These are phyloP conservation scores for Thielaviopsis euricoi DNA, from an alignment of 2,329 filamentous ascomycete genomes.

Conservation along the genomic window DNA sequence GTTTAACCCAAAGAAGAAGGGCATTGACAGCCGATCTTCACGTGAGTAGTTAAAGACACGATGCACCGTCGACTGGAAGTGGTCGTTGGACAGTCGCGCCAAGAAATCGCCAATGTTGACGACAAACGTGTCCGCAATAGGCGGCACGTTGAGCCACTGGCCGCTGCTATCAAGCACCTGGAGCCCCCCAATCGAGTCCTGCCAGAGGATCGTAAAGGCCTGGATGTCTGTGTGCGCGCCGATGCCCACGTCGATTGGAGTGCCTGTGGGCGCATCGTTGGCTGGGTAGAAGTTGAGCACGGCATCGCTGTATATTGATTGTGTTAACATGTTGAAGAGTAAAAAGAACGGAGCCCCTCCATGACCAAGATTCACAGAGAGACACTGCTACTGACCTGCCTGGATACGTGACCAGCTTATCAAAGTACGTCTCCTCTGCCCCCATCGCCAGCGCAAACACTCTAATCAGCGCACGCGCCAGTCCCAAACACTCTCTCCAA, in stretches of 20 bases:
- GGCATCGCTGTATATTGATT: conserved; percentile 9
- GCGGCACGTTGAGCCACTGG: conserved; percentile 16
- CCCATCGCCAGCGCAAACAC: conserved; percentile 38
- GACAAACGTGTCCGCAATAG: conserved; percentile 15
- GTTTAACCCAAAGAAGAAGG: conserved; percentile 40
- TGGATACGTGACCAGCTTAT: conserved; percentile 34
- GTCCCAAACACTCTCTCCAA: conserved; percentile 29
- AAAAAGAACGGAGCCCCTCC: too few species aligned
- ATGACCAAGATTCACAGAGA: too few species aligned
- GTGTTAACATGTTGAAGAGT: too few species aligned
- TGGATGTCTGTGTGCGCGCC: conserved; percentile 32
- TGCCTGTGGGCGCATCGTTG: conserved; percentile 18
- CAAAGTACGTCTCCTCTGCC: conserved; percentile 37
- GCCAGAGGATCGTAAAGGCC: conserved; percentile 18
- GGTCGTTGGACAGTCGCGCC: conserved; percentile 16
- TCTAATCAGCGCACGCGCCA: conserved; percentile 33
- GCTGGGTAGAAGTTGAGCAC: conserved; percentile 30
- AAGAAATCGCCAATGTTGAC: conserved; percentile 17
- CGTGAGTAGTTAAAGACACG: conserved; percentile 24
- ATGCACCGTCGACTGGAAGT: conserved; percentile 15
- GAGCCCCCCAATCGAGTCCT: conserved; percentile 21
- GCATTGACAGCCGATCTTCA: conserved; percentile 33
- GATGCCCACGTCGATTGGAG: conserved; percentile 20
- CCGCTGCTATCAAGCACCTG: conserved; percentile 15
- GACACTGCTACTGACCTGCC: conserved; percentile 19